Evolutionary conservation across 2,329 filamentous ascomycete species (phyloP).

Genomic region (Achaetomium macrosporum): DNA sequence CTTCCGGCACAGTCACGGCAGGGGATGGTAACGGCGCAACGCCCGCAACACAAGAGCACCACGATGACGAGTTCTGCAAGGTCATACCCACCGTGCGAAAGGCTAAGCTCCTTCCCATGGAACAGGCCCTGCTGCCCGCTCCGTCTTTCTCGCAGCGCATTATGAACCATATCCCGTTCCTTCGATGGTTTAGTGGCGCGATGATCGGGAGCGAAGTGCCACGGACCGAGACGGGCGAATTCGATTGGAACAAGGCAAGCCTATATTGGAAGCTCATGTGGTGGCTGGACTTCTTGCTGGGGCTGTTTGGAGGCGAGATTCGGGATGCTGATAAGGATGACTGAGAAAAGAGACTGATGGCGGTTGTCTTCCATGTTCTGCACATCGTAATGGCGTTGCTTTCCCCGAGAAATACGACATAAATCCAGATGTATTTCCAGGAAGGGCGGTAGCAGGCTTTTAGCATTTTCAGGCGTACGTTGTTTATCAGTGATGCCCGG

Average conservation of each 20-base stretch:
- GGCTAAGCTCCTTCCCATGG: conserved; percentile 59
- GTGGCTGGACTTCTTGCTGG: conserved; percentile 54
- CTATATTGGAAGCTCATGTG: conserved; percentile 64
- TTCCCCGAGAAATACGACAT: background rate
- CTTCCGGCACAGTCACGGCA: conserved; percentile 37
- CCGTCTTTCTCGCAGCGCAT: conserved; percentile 59
- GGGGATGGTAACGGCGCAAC: conserved; percentile 22
- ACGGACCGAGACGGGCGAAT: conserved; percentile 64
- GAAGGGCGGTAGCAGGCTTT: background rate
- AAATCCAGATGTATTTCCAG: background rate
- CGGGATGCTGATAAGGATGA: conserved; percentile 54
- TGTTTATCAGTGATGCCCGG: background rate
- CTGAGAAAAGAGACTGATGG: conserved; percentile 25
- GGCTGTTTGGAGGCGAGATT: conserved; percentile 54
- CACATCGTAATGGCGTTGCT: conserved; percentile 5
- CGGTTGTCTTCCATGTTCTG: background rate
- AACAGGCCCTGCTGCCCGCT: conserved; percentile 65
- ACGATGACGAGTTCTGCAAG: conserved; percentile 47
- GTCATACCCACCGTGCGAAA: conserved; percentile 62
- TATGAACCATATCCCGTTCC: conserved; percentile 59
- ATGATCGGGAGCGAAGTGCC: conserved; percentile 75
- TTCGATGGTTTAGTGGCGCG: conserved; percentile 65
- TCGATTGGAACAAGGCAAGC: conserved; percentile 67
- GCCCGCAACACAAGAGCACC: conserved; percentile 17
- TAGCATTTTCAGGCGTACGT: conserved; percentile 6